Evolutionary conservation across 768 basidiomycete genomes (phyloP), one percentile per base, ranked within the genome.

Genomic region (Russula foetens): DNA sequence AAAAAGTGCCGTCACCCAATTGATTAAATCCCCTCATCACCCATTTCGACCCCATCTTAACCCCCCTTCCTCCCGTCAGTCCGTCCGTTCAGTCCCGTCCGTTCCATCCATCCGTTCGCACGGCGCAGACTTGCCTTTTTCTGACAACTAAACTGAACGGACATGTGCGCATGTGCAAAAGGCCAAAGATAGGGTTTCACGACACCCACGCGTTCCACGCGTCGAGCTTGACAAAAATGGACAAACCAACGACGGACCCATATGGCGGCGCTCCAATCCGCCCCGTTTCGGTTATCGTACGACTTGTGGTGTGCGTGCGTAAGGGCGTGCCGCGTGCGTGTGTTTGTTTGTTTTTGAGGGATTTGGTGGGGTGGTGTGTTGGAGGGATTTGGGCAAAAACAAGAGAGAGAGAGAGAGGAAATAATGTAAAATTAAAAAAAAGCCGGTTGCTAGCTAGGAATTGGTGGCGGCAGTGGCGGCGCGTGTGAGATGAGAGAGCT

Each of bases 71-170:
- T 14, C 19, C 39, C 14, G 39, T 41, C 38, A 8, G 14, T 38
- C 39, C 14, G 39, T 41, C 39, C 39, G 39, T 41, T 19, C 39
- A 14, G 12, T 41, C 39, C 12, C n/a, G n/a, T 7, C 3, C 15
- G 19, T 31, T 33, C n/a, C n/a, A 15, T 35, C 47, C 24, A n/a
- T 33, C 60, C 39, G 47, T 35, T 23, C 31, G 17, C 24, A 1
- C 26, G 48, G 60, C 9, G 43, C 35, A 29, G 23, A 5, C 38
- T 56, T 56, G 28, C 60, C 60, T 15, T 8, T 56, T 61, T 61
- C 38, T 38, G 19, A 35, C 29, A 8, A 38, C 1, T 19, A 9
- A 50, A 14, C 19, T 1, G 39, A 19, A 19, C 39, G 39, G 39
- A 12, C 39, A 41, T 41, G 39, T 17, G 17, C 39, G 17, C 39